Base-by-base conservation (phyloP, 805 yeast species). In the Groenewaldozyma tartarivorans region DNA sequence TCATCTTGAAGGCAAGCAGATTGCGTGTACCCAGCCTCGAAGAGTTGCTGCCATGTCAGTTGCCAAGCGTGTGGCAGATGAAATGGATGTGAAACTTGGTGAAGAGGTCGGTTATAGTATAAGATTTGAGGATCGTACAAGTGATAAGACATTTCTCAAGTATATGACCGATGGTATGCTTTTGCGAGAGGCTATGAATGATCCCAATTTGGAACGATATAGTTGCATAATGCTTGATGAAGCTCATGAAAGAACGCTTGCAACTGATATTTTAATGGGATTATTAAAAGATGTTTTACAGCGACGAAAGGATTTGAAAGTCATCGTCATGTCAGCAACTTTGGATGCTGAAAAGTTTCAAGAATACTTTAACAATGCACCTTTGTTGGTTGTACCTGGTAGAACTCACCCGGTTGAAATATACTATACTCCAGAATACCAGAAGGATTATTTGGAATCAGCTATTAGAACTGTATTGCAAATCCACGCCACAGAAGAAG, bases 91-190 rank as follows among this genome's bases (percentile, higher is more conserved):
- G 4, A 70, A 74, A 45, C 66, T 90, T 39, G 98, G 98, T 27
- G 81, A 81, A 50, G 95, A 90, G 63, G 97, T 90, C 45, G 98
- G 98, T 66, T 90, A 90, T 65, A 77, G 81, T 50, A 83, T 90
- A 53, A 81, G 98, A 68, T 90, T 90, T 58, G 97, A 92, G 53
- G 88, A 90, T 63, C 84, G 76, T 53, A 84, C 95, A 1, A 69
- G 82, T 32, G 69, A 72, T 41, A 81, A 77, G 51, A 90, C 98
- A 4, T 73, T 88, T 29, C 68, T 90, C 55, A 86, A 87, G 63
- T 90, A 92, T 67, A 85, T 90, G 96, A 90, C 98, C 7, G 98
- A 90, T 68, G 98, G 98, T 78, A 88, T 90, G 96, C 72, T 90
- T 40, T 68, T 90, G 51, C 75, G 96, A 57, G 98, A 90, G 64